These are phyloP conservation scores for Dipteronia dyeriana DNA, from an alignment of 345 rosid genomes.

Conservation along the genomic window DNA sequence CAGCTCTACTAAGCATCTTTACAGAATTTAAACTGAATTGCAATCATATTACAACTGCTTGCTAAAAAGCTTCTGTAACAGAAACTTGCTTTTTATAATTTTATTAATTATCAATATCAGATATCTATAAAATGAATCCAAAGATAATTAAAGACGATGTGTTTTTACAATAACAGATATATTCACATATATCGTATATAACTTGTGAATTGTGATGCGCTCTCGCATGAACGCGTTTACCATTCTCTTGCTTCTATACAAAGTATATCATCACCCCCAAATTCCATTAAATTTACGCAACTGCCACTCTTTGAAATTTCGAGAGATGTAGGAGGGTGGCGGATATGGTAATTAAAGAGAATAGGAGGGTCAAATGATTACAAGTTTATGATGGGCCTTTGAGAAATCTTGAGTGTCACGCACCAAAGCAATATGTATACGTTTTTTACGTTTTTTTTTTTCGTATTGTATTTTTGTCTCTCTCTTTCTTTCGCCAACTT, in stretches of 20 bases:
- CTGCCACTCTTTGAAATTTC: neutral
- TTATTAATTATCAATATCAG: no score
- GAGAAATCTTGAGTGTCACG: conserved; percentile 3
- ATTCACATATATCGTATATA: no score
- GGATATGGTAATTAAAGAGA: neutral
- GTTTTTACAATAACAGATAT: neutral
- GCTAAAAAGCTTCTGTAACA: conserved; percentile 16
- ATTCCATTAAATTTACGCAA: neutral
- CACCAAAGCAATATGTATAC: neutral
- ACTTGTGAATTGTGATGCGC: neutral
- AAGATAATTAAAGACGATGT: neutral
- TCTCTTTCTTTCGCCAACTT: conserved; percentile 13
- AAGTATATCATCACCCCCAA: neutral
- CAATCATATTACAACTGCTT: conserved; percentile 1
- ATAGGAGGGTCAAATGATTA: neutral
- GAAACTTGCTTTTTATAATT: conserved; percentile 5
- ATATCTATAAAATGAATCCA: neutral
- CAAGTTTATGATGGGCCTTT: neutral
- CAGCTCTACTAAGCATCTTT: conserved; percentile 13
- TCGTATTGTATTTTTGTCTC: neutral
- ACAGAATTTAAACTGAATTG: conserved; percentile 15
- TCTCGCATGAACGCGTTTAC: neutral
- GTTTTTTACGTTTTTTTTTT: conserved; percentile 15
- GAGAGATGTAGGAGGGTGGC: neutral
- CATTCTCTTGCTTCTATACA: neutral